Conservation (phyloP, 352 stramenopile genomes). For the Phytophthora sp. region DNA sequence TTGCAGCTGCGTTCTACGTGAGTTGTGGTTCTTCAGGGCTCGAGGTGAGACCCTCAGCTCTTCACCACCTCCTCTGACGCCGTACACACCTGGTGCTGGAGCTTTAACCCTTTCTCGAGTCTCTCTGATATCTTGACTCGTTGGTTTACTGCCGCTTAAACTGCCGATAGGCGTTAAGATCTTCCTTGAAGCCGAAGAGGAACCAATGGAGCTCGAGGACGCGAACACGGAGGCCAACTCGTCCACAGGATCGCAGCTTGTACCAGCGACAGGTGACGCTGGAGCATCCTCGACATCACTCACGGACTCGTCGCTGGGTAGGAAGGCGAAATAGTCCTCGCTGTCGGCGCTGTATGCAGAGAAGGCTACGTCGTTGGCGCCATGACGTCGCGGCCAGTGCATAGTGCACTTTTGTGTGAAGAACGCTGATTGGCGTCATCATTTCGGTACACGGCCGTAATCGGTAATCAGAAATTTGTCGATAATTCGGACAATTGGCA, state of each 20-base stretch:
- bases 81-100: conserved; percentile 27
- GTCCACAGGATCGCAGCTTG: conserved; percentile 30
- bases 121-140: background rate
- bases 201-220: conserved; percentile 27
- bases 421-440: conserved; percentile 2
- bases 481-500: no score
- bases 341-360: conserved; percentile 33
- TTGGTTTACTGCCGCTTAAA: conserved; percentile 17
- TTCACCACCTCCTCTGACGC: conserved; percentile 30
- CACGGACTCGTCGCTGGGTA: conserved; percentile 66
- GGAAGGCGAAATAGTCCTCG: conserved; percentile 68
- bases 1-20: conserved; percentile 49
- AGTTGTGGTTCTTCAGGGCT: conserved; percentile 44
- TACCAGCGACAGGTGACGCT: background rate
- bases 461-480: no score
- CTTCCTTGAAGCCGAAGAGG: conserved; percentile 1
- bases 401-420: conserved; percentile 15
- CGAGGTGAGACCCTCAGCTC: conserved; percentile 47
- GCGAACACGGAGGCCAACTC: conserved; percentile 36
- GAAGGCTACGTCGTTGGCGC: conserved; percentile 29
- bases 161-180: conserved; percentile 40
- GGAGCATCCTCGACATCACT: conserved; percentile 39
- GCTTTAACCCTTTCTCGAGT: background rate
- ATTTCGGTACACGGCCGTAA: conserved; percentile 10
- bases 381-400: conserved; percentile 14